Evolutionary conservation across 2,329 filamentous ascomycete genomes (phyloP), one percentile per base, ranked within the genome.

Genomic region (Colletotrichum sp.): DNA sequence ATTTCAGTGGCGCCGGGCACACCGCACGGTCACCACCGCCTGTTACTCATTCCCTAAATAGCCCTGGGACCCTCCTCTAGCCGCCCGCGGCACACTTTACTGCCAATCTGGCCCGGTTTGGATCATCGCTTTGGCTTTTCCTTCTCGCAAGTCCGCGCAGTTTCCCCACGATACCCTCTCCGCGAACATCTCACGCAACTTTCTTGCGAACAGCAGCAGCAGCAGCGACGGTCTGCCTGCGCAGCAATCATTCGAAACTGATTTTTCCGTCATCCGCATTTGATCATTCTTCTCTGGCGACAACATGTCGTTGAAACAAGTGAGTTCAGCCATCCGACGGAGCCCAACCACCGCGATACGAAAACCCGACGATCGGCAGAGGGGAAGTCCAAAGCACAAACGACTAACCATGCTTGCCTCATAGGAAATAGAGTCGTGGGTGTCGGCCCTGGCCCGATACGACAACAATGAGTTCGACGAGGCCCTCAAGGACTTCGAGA

Each of bases 351-450:
- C 30, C 38, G 14, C 34, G 21, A 58, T 38, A 21, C 12, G 55
- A 67, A 21, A 28, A 26, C 16, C 56, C 52, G 56, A 62, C 30
- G 58, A 62, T 62, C 58, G 43, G 28, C 28, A 32, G 58, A 62
- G 30, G 58, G 30, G 30, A 34, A 30, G 30, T n/a, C 32, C 24
- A 38, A 24, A 38, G 61, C 61, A 36, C 61, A 43, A 16, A 16
- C 38, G 34, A 32, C 58, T 75, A 61, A 78, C 71, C 26, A 59
- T 32, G 28, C 18, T 52, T 30, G 24, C 10, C 21, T 18, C 18
- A 75, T 78, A 98, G 96, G 97, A 99, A 94, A 99, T 99, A 85
- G 96, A 98, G 88, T 98, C 95, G 65, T 99, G 97, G 97, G 97
- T 98, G 79, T 89, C 93, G 84, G 97, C 97, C 85, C 92, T 99